A percentile compares a stretch with the other conserved stretches of the same genome.
phyloP scores from a whole-genome alignment of 169 alveolate genomes.

The Toxoplasma gondii region DNA sequence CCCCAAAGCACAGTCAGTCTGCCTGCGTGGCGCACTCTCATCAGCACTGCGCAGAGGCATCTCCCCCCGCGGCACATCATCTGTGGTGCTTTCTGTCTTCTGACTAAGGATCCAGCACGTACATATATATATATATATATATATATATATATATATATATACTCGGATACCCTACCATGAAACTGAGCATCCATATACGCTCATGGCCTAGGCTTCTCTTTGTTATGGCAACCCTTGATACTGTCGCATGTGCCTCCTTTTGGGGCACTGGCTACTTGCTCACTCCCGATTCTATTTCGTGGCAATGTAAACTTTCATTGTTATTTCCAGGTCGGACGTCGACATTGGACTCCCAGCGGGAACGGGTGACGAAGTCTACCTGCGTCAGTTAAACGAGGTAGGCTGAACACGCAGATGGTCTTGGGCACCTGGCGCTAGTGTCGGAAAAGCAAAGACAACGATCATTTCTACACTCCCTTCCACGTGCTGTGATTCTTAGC shows the following conservation, averaged over 20 bases:
- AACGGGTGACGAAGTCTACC: conserved; percentile 29
- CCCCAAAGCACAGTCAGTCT: conserved; percentile 61
- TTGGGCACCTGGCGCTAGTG: too few relatives aligned
- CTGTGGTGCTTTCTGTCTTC: background rate
- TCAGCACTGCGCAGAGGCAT: background rate
- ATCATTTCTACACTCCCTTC: too few relatives aligned
- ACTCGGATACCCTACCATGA: too few relatives aligned
- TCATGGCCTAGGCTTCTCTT: too few relatives aligned
- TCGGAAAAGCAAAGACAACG: too few relatives aligned
- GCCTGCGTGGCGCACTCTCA: background rate
- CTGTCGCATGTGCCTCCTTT: too few relatives aligned
- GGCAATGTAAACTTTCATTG: background rate
- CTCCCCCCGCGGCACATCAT: background rate
- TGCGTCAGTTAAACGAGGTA: background rate
- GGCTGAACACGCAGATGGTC: background rate
- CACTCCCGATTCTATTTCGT: background rate
- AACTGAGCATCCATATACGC: too few relatives aligned
- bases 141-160: too few relatives aligned
- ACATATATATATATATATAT: background rate
- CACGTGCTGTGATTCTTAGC: too few relatives aligned
- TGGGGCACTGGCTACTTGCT: background rate
- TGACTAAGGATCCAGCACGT: background rate
- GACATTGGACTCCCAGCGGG: conserved; percentile 38
- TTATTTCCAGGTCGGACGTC: conserved; percentile 21
- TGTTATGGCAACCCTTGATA: too few relatives aligned